Conservation (phyloP, 2,329 filamentous ascomycete genomes). For the Neofusicoccum umdonicola region DNA sequence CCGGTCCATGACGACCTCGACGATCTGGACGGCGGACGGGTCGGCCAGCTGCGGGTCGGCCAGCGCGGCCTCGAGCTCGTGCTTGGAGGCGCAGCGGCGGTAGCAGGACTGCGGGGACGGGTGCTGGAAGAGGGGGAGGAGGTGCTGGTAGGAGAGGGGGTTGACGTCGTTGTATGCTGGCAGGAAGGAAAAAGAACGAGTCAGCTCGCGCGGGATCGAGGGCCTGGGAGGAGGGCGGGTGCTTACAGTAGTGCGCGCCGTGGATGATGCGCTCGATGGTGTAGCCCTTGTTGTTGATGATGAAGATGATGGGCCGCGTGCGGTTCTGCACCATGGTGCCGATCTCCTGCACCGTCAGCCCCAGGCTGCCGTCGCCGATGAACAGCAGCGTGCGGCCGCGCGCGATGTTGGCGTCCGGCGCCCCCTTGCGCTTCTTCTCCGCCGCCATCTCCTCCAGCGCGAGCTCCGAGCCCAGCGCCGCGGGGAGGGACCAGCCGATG, state of each 20-base stretch:
- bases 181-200: not conserved
- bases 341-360: conserved; percentile 39
- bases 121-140: conserved; percentile 42
- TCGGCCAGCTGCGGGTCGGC: conserved; percentile 26
- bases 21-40: conserved; percentile 36
- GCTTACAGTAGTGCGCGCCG: conserved; percentile 37
- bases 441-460: conserved; percentile 48
- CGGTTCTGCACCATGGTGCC: conserved; percentile 36
- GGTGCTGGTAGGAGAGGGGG: conserved; percentile 38
- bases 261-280: conserved; percentile 43
- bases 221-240: not conserved
- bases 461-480: conserved; percentile 41
- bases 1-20: conserved; percentile 43
- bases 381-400: conserved; percentile 49
- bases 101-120: conserved; percentile 31
- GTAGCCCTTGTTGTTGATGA: conserved; percentile 41
- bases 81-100: conserved; percentile 37
- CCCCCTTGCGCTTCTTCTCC: not conserved
- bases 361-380: conserved; percentile 38
- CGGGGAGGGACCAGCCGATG: conserved; percentile 44
- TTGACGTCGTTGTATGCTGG: conserved; percentile 41
- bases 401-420: not conserved
- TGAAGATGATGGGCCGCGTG: conserved; percentile 32
- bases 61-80: conserved; percentile 38
- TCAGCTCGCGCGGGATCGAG: too few relatives aligned